Conservation (phyloP, 495 filamentous ascomycete species). For the Coniosporium apollinis region DNA sequence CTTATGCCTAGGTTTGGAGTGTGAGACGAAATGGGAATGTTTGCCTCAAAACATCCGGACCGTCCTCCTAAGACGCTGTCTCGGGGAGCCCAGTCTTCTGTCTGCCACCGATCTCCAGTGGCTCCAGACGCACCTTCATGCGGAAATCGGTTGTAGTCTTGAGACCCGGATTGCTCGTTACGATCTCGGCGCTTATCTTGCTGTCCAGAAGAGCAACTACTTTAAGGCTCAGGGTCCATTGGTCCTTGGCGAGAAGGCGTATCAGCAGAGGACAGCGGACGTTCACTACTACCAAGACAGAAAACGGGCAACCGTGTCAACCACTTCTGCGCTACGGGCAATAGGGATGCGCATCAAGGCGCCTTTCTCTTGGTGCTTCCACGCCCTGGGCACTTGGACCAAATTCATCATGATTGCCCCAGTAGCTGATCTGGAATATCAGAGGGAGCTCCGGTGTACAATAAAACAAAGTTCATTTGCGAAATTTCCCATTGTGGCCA, state of each 20-base stretch:
- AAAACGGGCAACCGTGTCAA: too few relatives aligned
- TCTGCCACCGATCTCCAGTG: conserved; percentile 12
- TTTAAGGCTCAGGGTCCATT: too few relatives aligned
- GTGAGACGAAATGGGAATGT: conserved; percentile 18
- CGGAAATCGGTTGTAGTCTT: background rate
- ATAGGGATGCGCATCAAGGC: too few relatives aligned
- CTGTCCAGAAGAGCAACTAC: too few relatives aligned
- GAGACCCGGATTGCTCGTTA: conserved; percentile 12
- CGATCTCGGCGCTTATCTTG: conserved; percentile 17
- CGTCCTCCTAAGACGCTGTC: conserved; percentile 15
- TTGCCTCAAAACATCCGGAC: conserved; percentile 14
- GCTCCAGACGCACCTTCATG: conserved; percentile 6
- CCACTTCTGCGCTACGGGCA: too few relatives aligned
- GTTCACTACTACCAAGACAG: too few relatives aligned
- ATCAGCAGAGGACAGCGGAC: too few relatives aligned
- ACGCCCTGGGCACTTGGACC: conserved; percentile 24
- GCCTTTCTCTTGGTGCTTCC: conserved; percentile 20
- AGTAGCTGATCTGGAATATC: conserved; percentile 41
- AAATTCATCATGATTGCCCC: conserved; percentile 39
- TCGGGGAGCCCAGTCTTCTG: conserved; percentile 10
- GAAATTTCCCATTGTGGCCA: too few relatives aligned
- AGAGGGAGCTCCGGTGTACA: conserved; percentile 38
- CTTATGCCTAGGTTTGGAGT: conserved; percentile 19
- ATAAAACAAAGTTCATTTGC: too few relatives aligned
- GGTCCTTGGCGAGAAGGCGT: too few relatives aligned